Conservation (phyloP, 306 rosid genomes). For the Glycine latifolia region DNA sequence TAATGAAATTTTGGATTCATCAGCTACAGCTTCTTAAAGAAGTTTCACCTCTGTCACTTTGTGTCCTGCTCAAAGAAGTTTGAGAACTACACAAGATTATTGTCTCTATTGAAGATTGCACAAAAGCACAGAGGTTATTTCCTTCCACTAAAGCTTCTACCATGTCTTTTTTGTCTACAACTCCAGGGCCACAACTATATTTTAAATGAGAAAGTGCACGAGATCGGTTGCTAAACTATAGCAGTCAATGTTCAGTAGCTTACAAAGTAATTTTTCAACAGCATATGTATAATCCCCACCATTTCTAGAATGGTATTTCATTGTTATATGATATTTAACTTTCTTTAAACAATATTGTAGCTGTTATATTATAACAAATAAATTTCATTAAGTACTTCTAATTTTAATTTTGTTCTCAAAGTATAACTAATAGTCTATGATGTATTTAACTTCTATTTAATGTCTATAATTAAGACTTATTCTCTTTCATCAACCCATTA, state of each 20-base stretch:
- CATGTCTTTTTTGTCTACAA: not conserved
- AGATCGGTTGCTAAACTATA: not conserved
- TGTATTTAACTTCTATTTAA: not conserved
- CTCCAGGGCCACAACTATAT: not conserved
- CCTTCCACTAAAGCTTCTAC: not conserved
- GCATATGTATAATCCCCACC: not conserved
- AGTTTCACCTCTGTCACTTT: not conserved
- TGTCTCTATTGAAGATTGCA: not conserved
- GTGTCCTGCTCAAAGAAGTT: not conserved
- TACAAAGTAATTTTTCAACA: not conserved
- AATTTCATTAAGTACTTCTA: not conserved
- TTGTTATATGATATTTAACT: not conserved
- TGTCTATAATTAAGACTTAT: not conserved
- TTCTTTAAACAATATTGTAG: not conserved
- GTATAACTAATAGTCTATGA: not conserved
- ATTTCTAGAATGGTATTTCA: not conserved
- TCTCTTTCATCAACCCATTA: not conserved
- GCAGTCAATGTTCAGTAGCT: not conserved
- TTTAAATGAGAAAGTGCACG: not conserved
- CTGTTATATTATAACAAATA: not conserved
- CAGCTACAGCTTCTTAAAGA: not conserved
- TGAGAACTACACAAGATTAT: not conserved
- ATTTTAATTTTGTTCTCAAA: not conserved
- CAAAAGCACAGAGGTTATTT: not conserved
- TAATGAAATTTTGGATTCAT: not conserved